Conservation (phyloP, 352 stramenopile species). For the Pythium chondricola region DNA sequence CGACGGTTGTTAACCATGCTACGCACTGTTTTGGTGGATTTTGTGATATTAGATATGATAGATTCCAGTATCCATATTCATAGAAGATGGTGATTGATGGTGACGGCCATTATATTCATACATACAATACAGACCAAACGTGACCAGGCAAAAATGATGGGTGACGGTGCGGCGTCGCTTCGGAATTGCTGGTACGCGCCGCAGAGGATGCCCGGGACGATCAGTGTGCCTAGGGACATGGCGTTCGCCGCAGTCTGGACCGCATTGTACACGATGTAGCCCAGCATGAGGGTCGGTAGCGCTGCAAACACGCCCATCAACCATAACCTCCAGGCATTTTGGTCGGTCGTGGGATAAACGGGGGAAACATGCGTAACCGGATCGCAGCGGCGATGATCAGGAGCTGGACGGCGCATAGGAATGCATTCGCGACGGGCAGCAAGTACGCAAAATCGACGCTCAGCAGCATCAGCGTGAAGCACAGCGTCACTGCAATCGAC, state of each 20-base stretch:
- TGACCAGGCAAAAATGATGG: constrained; percentile 14
- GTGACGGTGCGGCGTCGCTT: constrained; percentile 2
- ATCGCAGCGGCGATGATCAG: constrained; percentile 89
- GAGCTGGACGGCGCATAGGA: constrained; percentile 78
- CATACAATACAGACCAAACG: no score
- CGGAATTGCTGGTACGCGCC: constrained; percentile 9
- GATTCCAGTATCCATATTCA: no score
- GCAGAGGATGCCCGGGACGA: constrained; percentile 29
- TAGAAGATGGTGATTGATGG: no score
- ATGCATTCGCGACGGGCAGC: constrained; percentile 87
- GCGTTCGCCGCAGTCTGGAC: constrained; percentile 24
- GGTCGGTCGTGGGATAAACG: constrained; percentile 62
- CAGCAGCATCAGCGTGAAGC: constrained; percentile 35
- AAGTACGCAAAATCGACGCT: constrained; percentile 62
- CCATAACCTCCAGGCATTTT: constrained; percentile 37
- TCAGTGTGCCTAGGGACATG: constrained; percentile 25
- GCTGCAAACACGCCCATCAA: constrained; percentile 27
- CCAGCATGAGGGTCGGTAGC: constrained; percentile 32
- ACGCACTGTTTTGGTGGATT: no score
- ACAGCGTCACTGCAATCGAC: constrained; percentile 27
- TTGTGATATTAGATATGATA: no score
- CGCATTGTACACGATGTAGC: constrained; percentile 45
- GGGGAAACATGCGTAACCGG: constrained; percentile 67
- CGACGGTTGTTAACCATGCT: no score
- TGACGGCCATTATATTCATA: no score